Evolutionary conservation across 768 basidiomycete species (phyloP), one percentile per base, ranked within the genome.

Genomic region (Boletus sensibilis): DNA sequence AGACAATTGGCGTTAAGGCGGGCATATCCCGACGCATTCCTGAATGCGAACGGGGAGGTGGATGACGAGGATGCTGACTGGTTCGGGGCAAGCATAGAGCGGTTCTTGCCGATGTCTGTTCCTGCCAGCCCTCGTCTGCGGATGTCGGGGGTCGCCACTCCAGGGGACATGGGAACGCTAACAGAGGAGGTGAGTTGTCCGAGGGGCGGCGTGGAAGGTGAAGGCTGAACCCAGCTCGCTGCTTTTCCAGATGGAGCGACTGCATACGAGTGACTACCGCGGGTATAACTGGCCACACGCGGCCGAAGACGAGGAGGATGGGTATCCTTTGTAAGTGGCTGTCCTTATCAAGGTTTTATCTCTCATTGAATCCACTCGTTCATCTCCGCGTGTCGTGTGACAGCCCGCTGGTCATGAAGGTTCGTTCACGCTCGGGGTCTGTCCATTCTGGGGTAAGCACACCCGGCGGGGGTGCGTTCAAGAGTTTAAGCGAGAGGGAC

Each of bases 1-100:
- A 78, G 97, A 40, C 94, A 96, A 74, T 77, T 98, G 50, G 92
- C 93, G 18, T 78, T 99, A 56, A 78, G 96, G 62, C 79, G 96
- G 34, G 97, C 96, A 16, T 98, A 99, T 70, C 97, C 97, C 2
- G 94, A 98, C 62, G 86, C 90, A 52, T 98, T 97, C 77, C 81
- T 86, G 63, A 85, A 84, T 40, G 72, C 68, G 8, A 81, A 76
- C 23, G 83, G 78, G 1, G 81, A 79, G 52, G 72, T 74, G 57
- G 83, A 79, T 58, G 78, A 79, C 48, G 76, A 78, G 45, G 76
- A 79, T 4, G 25, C 48, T 20, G 66, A 62, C 11, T 70, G 68
- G 76, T 61, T 66, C 31, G 64, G 78, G 4, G 75, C 75, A 20
- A 87, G 89, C 13, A 82, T 89, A 46, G 85, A 88, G 68, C 81